These are phyloP conservation scores for Colletotrichum orchidophilum DNA, from an alignment of 2,329 filamentous ascomycete species.

Conservation along the genomic window DNA sequence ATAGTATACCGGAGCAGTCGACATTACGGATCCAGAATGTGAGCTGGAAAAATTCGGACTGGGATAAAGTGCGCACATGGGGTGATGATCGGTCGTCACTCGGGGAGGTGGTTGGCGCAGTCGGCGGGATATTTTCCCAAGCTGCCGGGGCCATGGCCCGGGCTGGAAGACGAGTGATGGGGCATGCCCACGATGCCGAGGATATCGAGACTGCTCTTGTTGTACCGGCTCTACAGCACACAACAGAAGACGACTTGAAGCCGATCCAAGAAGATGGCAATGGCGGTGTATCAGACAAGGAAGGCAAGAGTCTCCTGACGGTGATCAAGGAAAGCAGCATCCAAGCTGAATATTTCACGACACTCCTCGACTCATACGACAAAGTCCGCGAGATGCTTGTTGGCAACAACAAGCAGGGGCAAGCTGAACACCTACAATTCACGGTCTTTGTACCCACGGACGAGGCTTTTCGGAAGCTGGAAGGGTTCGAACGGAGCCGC, in stretches of 20 bases:
- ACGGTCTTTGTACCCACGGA: constrained; percentile 18
- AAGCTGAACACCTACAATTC: not conserved
- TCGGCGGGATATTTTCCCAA: not conserved
- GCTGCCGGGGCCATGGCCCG: not conserved
- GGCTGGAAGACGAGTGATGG: not conserved
- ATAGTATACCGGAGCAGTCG: not conserved
- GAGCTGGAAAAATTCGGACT: not conserved
- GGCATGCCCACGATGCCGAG: not conserved
- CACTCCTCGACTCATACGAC: not conserved
- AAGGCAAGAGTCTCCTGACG: not conserved
- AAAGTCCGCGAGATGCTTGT: not conserved
- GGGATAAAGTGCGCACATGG: not conserved
- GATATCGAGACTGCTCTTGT: not conserved
- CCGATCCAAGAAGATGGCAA: not conserved
- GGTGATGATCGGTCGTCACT: not conserved
- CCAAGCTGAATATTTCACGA: not conserved
- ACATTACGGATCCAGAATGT: not conserved
- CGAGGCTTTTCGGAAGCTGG: constrained; percentile 1
- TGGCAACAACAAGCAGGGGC: not conserved
- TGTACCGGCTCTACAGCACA: too few species aligned
- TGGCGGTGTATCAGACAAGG: not conserved
- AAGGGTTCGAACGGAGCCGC: not conserved
- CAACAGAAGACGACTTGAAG: not conserved
- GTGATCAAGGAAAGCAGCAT: not conserved
- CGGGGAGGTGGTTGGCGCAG: not conserved